phyloP scores from a whole-genome alignment of 257 asterid species.

The Solanum pennellii region DNA sequence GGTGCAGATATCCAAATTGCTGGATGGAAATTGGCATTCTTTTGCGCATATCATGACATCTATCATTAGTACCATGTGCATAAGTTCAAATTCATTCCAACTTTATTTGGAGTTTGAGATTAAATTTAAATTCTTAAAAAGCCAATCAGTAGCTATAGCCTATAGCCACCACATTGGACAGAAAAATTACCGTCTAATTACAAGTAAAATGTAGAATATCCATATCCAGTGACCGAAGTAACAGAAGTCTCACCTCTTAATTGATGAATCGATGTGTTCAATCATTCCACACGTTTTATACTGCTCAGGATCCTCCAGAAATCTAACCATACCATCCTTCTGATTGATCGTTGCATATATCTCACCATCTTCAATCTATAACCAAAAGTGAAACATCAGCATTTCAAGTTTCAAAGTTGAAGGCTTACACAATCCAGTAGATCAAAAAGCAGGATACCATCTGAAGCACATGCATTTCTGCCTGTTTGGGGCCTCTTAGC shows the following conservation, averaged over 20 bases:
- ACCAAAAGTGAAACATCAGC: neutral
- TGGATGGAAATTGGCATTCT: neutral
- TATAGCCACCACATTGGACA: neutral
- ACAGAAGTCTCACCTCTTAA: constrained; percentile 50
- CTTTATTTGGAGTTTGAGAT: neutral
- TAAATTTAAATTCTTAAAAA: neutral
- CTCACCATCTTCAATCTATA: constrained; percentile 87
- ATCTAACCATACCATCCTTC: constrained; percentile 99
- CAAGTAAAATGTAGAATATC: neutral
- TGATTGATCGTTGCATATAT: constrained; percentile 92
- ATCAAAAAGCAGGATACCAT: constrained; percentile 46
- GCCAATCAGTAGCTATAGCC: neutral
- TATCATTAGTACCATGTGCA: neutral
- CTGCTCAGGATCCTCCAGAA: constrained; percentile 97
- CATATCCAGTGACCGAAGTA: neutral
- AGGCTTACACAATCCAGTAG: neutral
- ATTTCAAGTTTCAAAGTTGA: neutral
- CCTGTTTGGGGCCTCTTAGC: constrained; percentile 72
- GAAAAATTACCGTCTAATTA: neutral
- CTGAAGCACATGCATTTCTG: constrained; percentile 96
- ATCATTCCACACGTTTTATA: constrained; percentile 91
- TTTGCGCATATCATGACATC: neutral
- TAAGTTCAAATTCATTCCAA: neutral
- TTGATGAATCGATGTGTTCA: constrained; percentile 80
- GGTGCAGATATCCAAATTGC: neutral